Base-by-base conservation (phyloP, 1,139 yeast species). In the Kurtzmaniella quercitrusa region DNA sequence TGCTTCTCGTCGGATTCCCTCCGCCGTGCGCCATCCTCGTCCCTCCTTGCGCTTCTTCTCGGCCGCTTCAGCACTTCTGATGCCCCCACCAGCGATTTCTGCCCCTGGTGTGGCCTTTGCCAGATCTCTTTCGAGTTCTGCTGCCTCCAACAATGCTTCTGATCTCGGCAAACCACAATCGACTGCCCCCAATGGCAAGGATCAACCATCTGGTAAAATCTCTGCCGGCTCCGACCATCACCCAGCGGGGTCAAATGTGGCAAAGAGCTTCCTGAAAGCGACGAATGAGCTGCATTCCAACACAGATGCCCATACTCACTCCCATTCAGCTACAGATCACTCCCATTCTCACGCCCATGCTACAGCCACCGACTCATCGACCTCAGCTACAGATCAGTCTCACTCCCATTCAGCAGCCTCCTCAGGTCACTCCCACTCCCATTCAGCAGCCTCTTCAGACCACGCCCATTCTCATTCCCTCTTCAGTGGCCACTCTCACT, bases 401-500 rank as follows among this genome's bases (percentile, higher is more conserved):
- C 37, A 34, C 10, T 34, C 37, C 10, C 37, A 34, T 25, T 10
- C 51, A 50, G 24, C 25, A 44, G 2, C 51, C 48, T 40, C 56
- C 1, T 17, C 37, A 5, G 3, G 10, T 27, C 31, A 27, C 10
- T 27, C 31, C 14, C 31, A 27, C 14, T 27, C 31, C 14, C 31
- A 27, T 11, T 27, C 31, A 10, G 14, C 31, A 5, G 31, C 12
- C 31, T 27, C 27, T 23, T 23, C 31, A 10, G 72, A 65, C 40
- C 65, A 47, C 40, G 37, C 38, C 17, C 60, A 58, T 40, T 43
- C 54, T 34, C 67, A 62, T 45, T 29, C 38, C n/a, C 46, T 55
- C 19, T 51, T 55, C 34, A 27, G 31, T 27, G 52, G 58, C 18
- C 68, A 63, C 46, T 52, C 58, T 38, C 73, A 67, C 45, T 51